A percentile compares a stretch with the other conserved stretches of the same genome.
These are phyloP conservation scores for Mycena belliarum DNA, from an alignment of 768 basidiomycete genomes.

Conservation along the genomic window DNA sequence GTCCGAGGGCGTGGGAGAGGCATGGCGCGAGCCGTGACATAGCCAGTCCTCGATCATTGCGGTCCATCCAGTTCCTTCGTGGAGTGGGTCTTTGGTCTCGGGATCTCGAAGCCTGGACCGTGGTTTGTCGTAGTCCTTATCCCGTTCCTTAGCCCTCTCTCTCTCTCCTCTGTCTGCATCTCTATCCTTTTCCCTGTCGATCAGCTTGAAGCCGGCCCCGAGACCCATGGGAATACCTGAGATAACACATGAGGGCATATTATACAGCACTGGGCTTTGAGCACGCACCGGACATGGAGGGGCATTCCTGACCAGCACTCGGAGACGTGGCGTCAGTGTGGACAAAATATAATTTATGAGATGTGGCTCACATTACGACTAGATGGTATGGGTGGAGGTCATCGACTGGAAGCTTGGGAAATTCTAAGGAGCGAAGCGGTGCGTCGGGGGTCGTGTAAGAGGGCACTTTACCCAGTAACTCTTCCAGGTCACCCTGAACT, in stretches of 20 bases:
- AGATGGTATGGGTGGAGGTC: slow-evolving; percentile 72
- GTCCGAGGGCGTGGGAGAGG: slow-evolving; percentile 43
- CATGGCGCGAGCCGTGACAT: slow-evolving; percentile 43
- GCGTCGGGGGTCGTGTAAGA: slow-evolving; percentile 34
- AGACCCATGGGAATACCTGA: slow-evolving; percentile 77
- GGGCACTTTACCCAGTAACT: slow-evolving; percentile 66
- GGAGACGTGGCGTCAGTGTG: slow-evolving; percentile 19
- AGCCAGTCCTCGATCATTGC: slow-evolving; percentile 76
- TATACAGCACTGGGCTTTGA: background rate
- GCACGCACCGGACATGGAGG: slow-evolving; percentile 65
- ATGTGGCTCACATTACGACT: slow-evolving; percentile 64
- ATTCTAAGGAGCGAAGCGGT: slow-evolving; percentile 22
- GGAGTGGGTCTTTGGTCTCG: slow-evolving; percentile 40
- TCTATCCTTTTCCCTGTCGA: slow-evolving; percentile 48
- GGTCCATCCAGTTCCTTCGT: slow-evolving; percentile 60
- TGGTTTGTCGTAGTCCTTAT: slow-evolving; percentile 35
- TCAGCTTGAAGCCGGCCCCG: slow-evolving; percentile 75
- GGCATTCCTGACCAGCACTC: slow-evolving; percentile 75
- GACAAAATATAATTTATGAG: background rate
- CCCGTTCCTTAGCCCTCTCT: slow-evolving; percentile 37
- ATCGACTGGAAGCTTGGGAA: slow-evolving; percentile 54
- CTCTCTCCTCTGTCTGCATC: slow-evolving; percentile 39
- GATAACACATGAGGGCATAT: background rate
- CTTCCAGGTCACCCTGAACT: slow-evolving; percentile 69
- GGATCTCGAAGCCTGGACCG: slow-evolving; percentile 27